A percentile compares a stretch with the other conserved stretches of the same genome.
Evolutionary conservation across 768 basidiomycete genomes (phyloP).

Genomic region (Baorangia bicolor): DNA sequence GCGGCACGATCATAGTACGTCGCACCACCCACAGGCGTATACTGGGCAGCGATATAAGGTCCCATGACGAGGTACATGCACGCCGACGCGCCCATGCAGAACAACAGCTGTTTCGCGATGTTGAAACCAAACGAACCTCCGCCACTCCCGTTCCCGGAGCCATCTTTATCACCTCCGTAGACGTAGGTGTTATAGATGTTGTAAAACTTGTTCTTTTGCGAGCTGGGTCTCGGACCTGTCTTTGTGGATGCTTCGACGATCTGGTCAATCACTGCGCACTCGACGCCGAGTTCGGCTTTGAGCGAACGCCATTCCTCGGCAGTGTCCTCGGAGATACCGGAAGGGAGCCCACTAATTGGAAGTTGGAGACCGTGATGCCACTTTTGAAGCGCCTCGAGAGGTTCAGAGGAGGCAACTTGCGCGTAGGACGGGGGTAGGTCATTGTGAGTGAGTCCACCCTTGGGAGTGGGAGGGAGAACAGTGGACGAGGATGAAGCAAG

Average conservation of each 20-base stretch:
- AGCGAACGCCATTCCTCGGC: constrained; percentile 76
- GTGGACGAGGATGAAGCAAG: constrained; percentile 75
- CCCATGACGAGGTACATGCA: constrained; percentile 60
- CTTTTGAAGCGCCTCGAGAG: constrained; percentile 59
- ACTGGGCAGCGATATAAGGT: constrained; percentile 57
- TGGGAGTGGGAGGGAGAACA: constrained; percentile 68
- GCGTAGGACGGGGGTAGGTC: constrained; percentile 78
- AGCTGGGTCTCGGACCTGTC: constrained; percentile 32
- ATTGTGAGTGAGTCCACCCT: constrained; percentile 36
- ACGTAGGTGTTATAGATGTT: constrained; percentile 83
- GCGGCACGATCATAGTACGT: constrained; percentile 76
- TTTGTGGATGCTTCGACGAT: constrained; percentile 45
- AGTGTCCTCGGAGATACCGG: constrained; percentile 64
- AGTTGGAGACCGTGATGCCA: constrained; percentile 64
- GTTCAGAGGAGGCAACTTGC: constrained; percentile 51
- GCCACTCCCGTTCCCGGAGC: constrained; percentile 19
- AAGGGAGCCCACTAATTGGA: constrained; percentile 42
- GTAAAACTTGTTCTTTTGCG: constrained; percentile 61
- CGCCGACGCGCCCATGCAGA: constrained; percentile 64
- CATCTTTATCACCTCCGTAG: constrained; percentile 44
- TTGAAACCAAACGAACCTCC: constrained; percentile 32
- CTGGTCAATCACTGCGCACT: constrained; percentile 75
- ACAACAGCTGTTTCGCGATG: constrained; percentile 46
- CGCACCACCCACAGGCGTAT: constrained; percentile 59
- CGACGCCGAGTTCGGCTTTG: constrained; percentile 77